A percentile compares a stretch with the other conserved stretches of the same genome.
Evolutionary conservation across 2,329 filamentous ascomycete genomes (phyloP).

Genomic region (Ophiostoma australiae): DNA sequence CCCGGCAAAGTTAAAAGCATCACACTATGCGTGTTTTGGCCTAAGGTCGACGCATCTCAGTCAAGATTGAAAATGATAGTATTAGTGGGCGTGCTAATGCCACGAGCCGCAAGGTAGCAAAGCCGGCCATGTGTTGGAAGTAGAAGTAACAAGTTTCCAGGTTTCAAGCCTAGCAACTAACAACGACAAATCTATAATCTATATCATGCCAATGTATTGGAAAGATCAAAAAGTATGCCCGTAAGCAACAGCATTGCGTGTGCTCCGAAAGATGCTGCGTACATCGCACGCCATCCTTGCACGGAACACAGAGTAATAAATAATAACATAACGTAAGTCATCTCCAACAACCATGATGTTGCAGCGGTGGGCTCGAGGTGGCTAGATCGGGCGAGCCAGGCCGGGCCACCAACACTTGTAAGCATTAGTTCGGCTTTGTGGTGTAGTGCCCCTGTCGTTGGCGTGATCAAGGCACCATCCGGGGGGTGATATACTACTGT

Average conservation of each 20-base stretch:
- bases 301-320: not conserved
- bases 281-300: not conserved
- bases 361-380: not conserved
- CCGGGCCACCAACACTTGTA: slow-evolving; percentile 2
- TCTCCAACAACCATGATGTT: not conserved
- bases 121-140: not conserved
- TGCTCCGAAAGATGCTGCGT: not conserved
- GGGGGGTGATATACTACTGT: not conserved
- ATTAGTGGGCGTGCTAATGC: not conserved
- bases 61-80: not conserved
- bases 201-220: too few relatives aligned
- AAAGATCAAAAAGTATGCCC: not conserved
- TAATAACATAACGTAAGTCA: not conserved
- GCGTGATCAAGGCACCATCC: not conserved
- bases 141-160: not conserved
- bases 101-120: slow-evolving; percentile 9
- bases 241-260: not conserved
- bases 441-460: slow-evolving; percentile 9
- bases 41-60: not conserved
- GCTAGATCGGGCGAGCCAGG: slow-evolving; percentile 8
- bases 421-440: not conserved
- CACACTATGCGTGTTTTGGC: slow-evolving; percentile 1
- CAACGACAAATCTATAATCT: too few relatives aligned
- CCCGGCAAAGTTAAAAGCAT: slow-evolving; percentile 7
- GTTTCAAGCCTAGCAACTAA: too few relatives aligned